Evolutionary conservation across 371 early-diverging fungal genomes (phyloP), one percentile per base, ranked within the genome.

Genomic region (Mortierella sp.): DNA sequence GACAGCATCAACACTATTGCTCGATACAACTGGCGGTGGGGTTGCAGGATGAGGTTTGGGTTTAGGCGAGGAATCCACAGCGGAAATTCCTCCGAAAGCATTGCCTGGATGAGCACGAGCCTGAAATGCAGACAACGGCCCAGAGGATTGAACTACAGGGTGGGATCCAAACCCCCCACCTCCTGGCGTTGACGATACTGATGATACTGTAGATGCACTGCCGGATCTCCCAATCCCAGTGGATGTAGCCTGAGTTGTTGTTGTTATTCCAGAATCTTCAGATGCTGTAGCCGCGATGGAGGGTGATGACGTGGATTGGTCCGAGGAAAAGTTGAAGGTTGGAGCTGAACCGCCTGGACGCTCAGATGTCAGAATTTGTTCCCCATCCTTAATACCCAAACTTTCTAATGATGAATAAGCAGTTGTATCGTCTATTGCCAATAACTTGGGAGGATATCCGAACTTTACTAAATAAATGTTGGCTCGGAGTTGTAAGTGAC

Each of bases 311-410:
- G 32, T 12, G 13, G 60, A 10, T 31, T 26, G 47, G 37, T 34
- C 7, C 6, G 70, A 53, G 9, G 26, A 29, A 53, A 66, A 70
- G 35, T 56, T 55, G 42, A 57, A 72, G 6, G 69, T 32, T 23
- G 70, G 31, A 4, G 61, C 7, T 0, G 75, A 47, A 13, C 72
- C 70, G 4, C 54, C 64, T 15, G 66, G 58, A 19, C 70, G 42
- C 49, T 81, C 81, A 0, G 81, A 75, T 22, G 61, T 74, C 58
- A 81, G 28, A 8, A 81, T 81, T 37, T 75, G 75, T 3, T 81
- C 81, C 26, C 81, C 81, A 53, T 81, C 74, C 40, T 59, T 81
- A 34, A 81, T 66, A 13, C 75, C 81, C 19, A 71, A 62, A 32
- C 60, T 68, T 19, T 65, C 66, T 3, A 81, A 59, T 0, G 72